phyloP scores from a whole-genome alignment of 345 rosid genomes.

The Mercurialis annua region DNA sequence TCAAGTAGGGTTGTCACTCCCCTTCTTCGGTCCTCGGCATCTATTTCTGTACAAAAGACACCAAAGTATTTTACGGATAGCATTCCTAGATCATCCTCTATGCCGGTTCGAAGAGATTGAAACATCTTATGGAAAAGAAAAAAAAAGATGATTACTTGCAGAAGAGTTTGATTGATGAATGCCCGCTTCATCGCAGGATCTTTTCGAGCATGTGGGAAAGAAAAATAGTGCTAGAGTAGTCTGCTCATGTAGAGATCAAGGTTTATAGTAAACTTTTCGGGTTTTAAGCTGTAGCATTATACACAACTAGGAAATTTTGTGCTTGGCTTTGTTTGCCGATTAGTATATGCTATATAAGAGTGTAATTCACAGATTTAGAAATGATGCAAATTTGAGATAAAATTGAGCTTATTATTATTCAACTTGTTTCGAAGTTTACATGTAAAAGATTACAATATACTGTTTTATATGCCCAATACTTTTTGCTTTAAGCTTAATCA shows the following conservation, averaged over 20 bases:
- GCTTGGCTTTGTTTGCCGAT: neutral
- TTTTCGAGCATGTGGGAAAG: neutral
- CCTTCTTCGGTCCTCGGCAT: slow-evolving; percentile 57
- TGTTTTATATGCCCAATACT: neutral
- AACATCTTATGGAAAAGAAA: neutral
- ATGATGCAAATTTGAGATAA: slow-evolving; percentile 1
- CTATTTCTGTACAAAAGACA: slow-evolving; percentile 39
- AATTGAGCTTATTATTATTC: neutral
- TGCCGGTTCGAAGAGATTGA: slow-evolving; percentile 58
- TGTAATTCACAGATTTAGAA: neutral
- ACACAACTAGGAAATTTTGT: slow-evolving; percentile 7
- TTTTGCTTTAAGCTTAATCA: too few species aligned
- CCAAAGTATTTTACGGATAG: slow-evolving; percentile 26
- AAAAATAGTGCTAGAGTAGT: neutral
- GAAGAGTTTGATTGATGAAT: slow-evolving; percentile 1
- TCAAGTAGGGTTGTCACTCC: slow-evolving; percentile 55
- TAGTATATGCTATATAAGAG: neutral
- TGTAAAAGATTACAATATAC: neutral
- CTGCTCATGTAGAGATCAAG: slow-evolving; percentile 1
- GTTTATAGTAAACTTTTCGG: slow-evolving; percentile 11
- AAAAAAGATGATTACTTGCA: neutral
- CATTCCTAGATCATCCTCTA: slow-evolving; percentile 47
- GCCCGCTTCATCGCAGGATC: slow-evolving; percentile 5
- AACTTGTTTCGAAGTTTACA: neutral
- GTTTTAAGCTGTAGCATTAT: slow-evolving; percentile 21